Percentiles rank a stretch among this genome's conserved stretches.
These are phyloP conservation scores for Haberlea rhodopensis DNA, from an alignment of 257 asterid genomes.

Conservation along the genomic window DNA sequence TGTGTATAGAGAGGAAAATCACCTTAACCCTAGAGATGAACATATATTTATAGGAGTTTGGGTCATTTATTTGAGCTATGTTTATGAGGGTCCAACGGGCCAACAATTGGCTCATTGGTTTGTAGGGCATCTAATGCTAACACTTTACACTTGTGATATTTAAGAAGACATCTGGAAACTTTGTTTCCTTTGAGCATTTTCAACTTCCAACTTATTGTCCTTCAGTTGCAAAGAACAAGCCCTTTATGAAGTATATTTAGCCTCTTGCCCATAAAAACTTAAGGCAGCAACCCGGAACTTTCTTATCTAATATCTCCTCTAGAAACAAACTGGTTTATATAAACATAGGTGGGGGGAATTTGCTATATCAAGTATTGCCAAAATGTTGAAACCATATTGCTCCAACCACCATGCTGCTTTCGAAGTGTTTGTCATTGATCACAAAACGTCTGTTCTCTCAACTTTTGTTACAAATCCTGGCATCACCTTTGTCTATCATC, in stretches of 20 bases:
- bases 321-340: slow-evolving; percentile 67
- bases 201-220: slow-evolving; percentile 68
- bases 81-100: too few species aligned
- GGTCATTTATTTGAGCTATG: too few species aligned
- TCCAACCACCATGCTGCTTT: slow-evolving; percentile 43
- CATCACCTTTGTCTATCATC: slow-evolving; percentile 67
- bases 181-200: slow-evolving; percentile 42
- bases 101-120: too few species aligned
- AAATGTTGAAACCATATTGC: slow-evolving; percentile 45
- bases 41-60: too few species aligned
- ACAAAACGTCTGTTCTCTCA: slow-evolving; percentile 59
- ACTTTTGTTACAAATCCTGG: slow-evolving; percentile 65
- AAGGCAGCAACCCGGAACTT: slow-evolving; percentile 20
- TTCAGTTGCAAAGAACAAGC: slow-evolving; percentile 51
- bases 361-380: slow-evolving; percentile 39
- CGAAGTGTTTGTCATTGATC: slow-evolving; percentile 66
- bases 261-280: slow-evolving; percentile 35
- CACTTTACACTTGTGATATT: slow-evolving; percentile 55
- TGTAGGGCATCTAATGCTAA: too few species aligned
- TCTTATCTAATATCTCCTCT: slow-evolving; percentile 70
- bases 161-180: slow-evolving; percentile 48
- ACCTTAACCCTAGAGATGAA: too few species aligned
- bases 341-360: slow-evolving; percentile 70
- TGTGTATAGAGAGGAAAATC: too few species aligned
- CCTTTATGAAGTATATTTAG: slow-evolving; percentile 58